phyloP scores from a whole-genome alignment of 805 yeast genomes.

The Wickerhamomyces canadensis region DNA sequence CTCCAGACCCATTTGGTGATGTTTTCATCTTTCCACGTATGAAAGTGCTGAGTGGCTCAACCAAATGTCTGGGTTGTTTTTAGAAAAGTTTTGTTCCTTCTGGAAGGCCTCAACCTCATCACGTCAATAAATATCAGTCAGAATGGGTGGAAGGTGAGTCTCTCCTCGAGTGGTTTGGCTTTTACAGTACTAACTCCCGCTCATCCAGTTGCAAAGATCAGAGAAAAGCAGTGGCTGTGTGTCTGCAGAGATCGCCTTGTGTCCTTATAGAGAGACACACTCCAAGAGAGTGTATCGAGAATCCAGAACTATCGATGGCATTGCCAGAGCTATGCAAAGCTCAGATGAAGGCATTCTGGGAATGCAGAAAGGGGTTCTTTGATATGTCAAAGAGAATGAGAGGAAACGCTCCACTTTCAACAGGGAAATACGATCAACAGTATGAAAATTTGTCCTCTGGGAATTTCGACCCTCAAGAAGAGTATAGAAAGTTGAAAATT shows the following conservation, averaged over 20 bases:
- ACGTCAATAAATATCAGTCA: too few species aligned
- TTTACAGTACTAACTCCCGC: slow-evolving; percentile 1
- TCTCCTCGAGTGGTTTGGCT: too few species aligned
- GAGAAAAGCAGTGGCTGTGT: slow-evolving; percentile 89
- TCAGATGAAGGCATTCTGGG: slow-evolving; percentile 78
- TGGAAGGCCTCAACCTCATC: too few species aligned
- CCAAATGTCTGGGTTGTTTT: too few species aligned
- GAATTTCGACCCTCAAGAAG: slow-evolving; percentile 75
- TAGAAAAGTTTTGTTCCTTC: too few species aligned
- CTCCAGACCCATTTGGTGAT: too few species aligned
- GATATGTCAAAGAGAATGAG: slow-evolving; percentile 88
- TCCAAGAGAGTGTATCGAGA: slow-evolving; percentile 80
- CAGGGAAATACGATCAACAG: slow-evolving; percentile 89
- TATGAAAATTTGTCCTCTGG: slow-evolving; percentile 76
- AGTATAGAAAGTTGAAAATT: slow-evolving; percentile 63
- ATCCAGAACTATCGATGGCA: slow-evolving; percentile 70
- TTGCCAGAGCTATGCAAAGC: slow-evolving; percentile 87
- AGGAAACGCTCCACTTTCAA: slow-evolving; percentile 90
- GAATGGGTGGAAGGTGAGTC: slow-evolving; percentile 50
- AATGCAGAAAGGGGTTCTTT: slow-evolving; percentile 85
- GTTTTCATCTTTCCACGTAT: too few species aligned
- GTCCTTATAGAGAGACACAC: slow-evolving; percentile 85
- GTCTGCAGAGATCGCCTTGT: slow-evolving; percentile 94
- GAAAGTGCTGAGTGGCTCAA: too few species aligned
- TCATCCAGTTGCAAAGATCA: slow-evolving; percentile 80